These are phyloP conservation scores for Trypanosoma avium DNA, from an alignment of 208 protist species.

Conservation along the genomic window DNA sequence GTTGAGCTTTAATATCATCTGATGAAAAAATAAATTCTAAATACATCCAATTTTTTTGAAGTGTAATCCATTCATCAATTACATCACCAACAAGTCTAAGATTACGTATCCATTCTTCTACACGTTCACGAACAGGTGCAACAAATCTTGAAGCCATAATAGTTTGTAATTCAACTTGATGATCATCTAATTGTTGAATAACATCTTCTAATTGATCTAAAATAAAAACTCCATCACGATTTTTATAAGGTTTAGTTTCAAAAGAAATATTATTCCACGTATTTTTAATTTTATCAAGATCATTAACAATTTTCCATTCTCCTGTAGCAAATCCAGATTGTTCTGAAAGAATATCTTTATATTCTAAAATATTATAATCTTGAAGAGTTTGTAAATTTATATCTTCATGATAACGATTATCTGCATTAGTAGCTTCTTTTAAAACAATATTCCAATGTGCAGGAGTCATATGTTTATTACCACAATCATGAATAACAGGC, in stretches of 20 bases:
- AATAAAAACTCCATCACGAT: constrained; percentile 87
- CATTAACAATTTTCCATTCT: constrained; percentile 92
- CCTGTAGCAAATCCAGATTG: constrained; percentile 91
- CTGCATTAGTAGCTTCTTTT: constrained; percentile 76
- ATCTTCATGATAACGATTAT: constrained; percentile 87
- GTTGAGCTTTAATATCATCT: constrained; percentile 96
- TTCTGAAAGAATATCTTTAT: constrained; percentile 87
- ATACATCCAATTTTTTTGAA: constrained; percentile 98
- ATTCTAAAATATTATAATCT: constrained; percentile 79
- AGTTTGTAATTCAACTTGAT: constrained; percentile 92
- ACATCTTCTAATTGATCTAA: constrained; percentile 90
- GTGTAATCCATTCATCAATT: constrained; percentile 95
- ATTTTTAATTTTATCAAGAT: constrained; percentile 85
- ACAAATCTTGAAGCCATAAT: constrained; percentile 92
- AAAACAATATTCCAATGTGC: constrained; percentile 93
- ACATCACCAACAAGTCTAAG: constrained; percentile 85
- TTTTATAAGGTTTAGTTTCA: constrained; percentile 85
- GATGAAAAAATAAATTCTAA: constrained; percentile 98
- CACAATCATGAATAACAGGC: constrained; percentile 89
- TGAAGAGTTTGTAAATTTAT: constrained; percentile 79
- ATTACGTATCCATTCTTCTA: constrained; percentile 91
- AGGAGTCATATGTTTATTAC: constrained; percentile 91
- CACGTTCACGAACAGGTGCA: constrained; percentile 69
- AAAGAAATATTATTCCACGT: constrained; percentile 83
- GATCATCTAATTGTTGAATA: constrained; percentile 91